Base-by-base conservation (phyloP, 805 yeast species). In the Nakazawaea sp. region DNA sequence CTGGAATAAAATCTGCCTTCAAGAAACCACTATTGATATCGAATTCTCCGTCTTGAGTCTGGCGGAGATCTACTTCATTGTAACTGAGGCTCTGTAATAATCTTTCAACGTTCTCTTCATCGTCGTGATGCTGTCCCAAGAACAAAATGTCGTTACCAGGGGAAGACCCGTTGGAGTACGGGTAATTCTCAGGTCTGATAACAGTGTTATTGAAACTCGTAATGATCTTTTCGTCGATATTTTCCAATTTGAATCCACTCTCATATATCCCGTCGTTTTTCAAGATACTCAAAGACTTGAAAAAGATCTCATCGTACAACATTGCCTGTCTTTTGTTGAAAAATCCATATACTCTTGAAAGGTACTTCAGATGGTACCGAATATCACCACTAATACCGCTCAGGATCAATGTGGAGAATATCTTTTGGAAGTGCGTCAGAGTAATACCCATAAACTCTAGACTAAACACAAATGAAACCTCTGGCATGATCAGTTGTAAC, bases 171-270 rank as follows among this genome's bases (percentile, higher is more conserved):
- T 6, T 10, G 19, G 12, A n/a, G n/a, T 34, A 20, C 9, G 38
- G 38, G 20, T 18, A 35, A 24, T 35, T 23, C 15, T 35, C 39
- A 5, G 34, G 39, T n/a, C 30, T 29, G 25, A 35, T 15, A 8
- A 23, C n/a, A 8, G 28, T 23, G 6, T n/a, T 10, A 13, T 29
- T 25, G 25, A 35, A 35, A 5, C 13, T 23, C 4, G 4, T 17
- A 18, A 35, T 30, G n/a, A 12, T n/a, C 2, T 13, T 17, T 16
- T 35, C 39, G 5, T 15, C 12, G n/a, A 35, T 29, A n/a, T 24
- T 13, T 8, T 15, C 18, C 24, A 35, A 24, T 15, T 35, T 35
- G 12, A 30, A 29, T 7, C 30, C 29, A 11, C 10, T 18, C 12
- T 18, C 24, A 16, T 27, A 27, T 9, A 34, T 27, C 9, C 19